A percentile compares a stretch with the other conserved stretches of the same genome.
Conservation (phyloP, 352 stramenopile genomes). For the Elongisporangium prolatum region DNA sequence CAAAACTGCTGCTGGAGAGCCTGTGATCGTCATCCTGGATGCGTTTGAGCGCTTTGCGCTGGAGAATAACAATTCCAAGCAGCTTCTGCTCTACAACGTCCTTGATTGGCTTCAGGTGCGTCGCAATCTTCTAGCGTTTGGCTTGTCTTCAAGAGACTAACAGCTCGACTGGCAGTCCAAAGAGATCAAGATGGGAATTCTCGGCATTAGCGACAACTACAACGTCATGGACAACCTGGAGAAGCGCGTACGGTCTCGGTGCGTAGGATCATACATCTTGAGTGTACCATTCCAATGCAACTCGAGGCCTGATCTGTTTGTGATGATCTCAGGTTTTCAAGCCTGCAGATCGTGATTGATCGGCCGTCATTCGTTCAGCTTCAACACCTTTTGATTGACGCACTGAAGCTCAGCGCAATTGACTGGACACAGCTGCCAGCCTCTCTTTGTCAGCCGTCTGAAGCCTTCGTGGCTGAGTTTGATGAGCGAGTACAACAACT, state of each 20-base stretch:
- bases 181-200: slow-evolving; percentile 74
- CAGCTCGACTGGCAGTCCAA: slow-evolving; percentile 30
- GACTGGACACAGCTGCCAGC: slow-evolving; percentile 20
- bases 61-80: slow-evolving; percentile 57
- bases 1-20: slow-evolving; percentile 38
- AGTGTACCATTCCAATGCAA: slow-evolving; percentile 1
- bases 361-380: slow-evolving; percentile 51
- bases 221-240: slow-evolving; percentile 81
- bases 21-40: slow-evolving; percentile 71
- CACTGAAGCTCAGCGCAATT: slow-evolving; percentile 33
- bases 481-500: slow-evolving; percentile 34
- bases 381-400: slow-evolving; percentile 31
- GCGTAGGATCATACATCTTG: slow-evolving; percentile 2
- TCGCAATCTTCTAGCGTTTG: neutral
- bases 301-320: neutral
- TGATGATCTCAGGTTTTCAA: slow-evolving; percentile 54
- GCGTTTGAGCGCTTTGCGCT: slow-evolving; percentile 72
- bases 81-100: slow-evolving; percentile 81
- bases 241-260: slow-evolving; percentile 77
- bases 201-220: slow-evolving; percentile 77
- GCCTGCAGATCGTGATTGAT: slow-evolving; percentile 71
- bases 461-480: slow-evolving; percentile 35
- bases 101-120: slow-evolving; percentile 77
- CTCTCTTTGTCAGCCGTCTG: slow-evolving; percentile 8
- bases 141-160: slow-evolving; percentile 1